A percentile compares a stretch with the other conserved stretches of the same genome.
Conservation (phyloP, 306 rosid genomes). For the Senna siamea region DNA sequence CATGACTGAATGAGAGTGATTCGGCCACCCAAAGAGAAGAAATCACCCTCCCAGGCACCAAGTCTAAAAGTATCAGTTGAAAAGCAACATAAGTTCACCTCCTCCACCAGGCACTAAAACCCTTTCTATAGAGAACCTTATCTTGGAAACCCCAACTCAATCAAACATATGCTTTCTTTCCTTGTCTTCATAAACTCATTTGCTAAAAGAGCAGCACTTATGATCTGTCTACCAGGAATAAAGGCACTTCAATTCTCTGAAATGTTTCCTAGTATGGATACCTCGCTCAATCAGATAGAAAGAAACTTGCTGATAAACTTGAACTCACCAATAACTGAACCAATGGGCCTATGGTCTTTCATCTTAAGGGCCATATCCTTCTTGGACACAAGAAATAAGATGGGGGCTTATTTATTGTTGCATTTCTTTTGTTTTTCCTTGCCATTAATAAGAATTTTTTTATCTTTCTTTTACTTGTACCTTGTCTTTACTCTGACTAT, state of each 20-base stretch:
- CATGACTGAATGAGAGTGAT: too few relatives aligned
- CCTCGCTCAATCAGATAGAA: not conserved
- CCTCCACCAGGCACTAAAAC: too few relatives aligned
- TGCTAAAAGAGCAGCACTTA: not conserved
- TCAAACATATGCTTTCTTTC: too few relatives aligned
- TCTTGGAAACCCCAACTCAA: too few relatives aligned
- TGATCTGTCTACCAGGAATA: not conserved
- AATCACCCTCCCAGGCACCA: too few relatives aligned
- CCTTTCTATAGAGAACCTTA: too few relatives aligned
- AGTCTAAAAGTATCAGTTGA: too few relatives aligned
- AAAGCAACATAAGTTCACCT: too few relatives aligned
- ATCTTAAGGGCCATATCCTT: not conserved
- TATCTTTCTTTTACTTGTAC: not conserved
- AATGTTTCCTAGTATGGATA: not conserved
- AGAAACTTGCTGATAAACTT: not conserved
- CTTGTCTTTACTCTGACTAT: not conserved
- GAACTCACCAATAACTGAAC: not conserved
- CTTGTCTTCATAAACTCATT: too few relatives aligned
- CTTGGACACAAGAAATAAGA: not conserved
- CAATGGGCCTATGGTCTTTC: not conserved
- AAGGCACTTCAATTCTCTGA: not conserved
- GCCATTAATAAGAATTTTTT: not conserved
- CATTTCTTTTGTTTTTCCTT: not conserved
- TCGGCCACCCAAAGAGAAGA: too few relatives aligned
- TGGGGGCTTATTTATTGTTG: not conserved